These are phyloP conservation scores for Raphanus sativus DNA, from an alignment of 345 rosid genomes.

Conservation along the genomic window DNA sequence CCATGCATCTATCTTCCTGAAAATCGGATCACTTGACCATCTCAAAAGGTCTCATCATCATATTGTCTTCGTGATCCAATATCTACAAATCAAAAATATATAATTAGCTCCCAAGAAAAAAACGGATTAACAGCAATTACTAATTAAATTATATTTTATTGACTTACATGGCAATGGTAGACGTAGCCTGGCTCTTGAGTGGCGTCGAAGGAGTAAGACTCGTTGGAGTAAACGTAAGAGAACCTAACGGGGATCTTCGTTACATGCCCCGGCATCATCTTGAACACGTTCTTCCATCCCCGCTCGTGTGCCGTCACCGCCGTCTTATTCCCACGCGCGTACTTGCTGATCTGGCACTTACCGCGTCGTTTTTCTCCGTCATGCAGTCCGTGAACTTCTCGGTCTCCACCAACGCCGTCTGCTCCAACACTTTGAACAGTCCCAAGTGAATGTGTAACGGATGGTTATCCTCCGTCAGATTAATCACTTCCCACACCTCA, in stretches of 20 bases:
- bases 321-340: constrained; percentile 54
- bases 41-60: constrained; percentile 86
- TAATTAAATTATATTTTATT: not conserved
- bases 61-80: constrained; percentile 93
- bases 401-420: constrained; percentile 43
- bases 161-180: constrained; percentile 93
- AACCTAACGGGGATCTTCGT: constrained; percentile 64
- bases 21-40: constrained; percentile 40
- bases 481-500: constrained; percentile 89
- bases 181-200: constrained; percentile 84
- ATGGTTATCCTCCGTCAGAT: constrained; percentile 84
- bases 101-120: not conserved
- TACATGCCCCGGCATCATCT: constrained; percentile 67
- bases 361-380: constrained; percentile 57
- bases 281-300: constrained; percentile 99
- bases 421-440: constrained; percentile 67
- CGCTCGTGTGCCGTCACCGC: constrained; percentile 60
- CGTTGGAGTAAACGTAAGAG: constrained; percentile 65
- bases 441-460: constrained; percentile 91
- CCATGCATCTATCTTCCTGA: not conserved
- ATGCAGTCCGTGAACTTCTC: constrained; percentile 67
- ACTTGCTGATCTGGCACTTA: constrained; percentile 50
- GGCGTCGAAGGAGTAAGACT: constrained; percentile 68
- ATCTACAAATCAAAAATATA: constrained; percentile 46
- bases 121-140: not conserved